Base-by-base conservation (phyloP, 495 filamentous ascomycete genomes). In the Haplographium delicatum region DNA sequence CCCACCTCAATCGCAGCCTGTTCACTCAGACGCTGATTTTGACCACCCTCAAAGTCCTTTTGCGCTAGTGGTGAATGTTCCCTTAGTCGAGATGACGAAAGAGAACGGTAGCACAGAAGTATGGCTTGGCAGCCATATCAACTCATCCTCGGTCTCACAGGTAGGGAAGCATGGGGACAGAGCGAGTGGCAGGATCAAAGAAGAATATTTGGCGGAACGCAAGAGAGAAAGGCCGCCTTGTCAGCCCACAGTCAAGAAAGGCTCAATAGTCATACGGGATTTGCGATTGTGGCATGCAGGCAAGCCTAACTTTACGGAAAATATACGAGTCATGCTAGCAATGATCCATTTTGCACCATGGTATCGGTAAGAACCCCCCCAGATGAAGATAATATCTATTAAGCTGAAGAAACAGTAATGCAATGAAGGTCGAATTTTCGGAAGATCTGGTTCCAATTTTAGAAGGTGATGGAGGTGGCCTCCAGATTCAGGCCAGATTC, bases 231-330 rank as follows among this genome's bases (percentile, higher is more conserved):
- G 72, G 18, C 62, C 69, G 4, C 76, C 76, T 3, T 61, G 62
- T 16, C 78, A 82, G 57, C 74, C 73, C 0, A 48, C 62, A 2
- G 67, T 78, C 1, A 67, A 69, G 26, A 81, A 78, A 47, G 77
- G 80, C 0, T 70, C 70, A 39, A 54, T 82, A 8, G 60, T 80
- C 18, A 50, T 83, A 10, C 65, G 80, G 3, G 79, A 83, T 58
- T 59, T 83, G 47, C 56, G 80, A 18, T 65, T 82, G 5, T 84
- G 78, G 78, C 79, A 83, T 61, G 75, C 72, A 8, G 80, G 80
- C 0, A 76, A 76, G 68, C 79, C 77, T 10, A 84, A 84, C 48
- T 55, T 65, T 20, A 72, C 66, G 5, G 56, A 68, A 13, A 60
- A 66, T 4, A 63, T 68, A 0, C 65, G 80, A 31, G 70, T 82